These are phyloP conservation scores for Calonectria multiphialidica DNA, from an alignment of 2,329 filamentous ascomycete species.

Conservation along the genomic window DNA sequence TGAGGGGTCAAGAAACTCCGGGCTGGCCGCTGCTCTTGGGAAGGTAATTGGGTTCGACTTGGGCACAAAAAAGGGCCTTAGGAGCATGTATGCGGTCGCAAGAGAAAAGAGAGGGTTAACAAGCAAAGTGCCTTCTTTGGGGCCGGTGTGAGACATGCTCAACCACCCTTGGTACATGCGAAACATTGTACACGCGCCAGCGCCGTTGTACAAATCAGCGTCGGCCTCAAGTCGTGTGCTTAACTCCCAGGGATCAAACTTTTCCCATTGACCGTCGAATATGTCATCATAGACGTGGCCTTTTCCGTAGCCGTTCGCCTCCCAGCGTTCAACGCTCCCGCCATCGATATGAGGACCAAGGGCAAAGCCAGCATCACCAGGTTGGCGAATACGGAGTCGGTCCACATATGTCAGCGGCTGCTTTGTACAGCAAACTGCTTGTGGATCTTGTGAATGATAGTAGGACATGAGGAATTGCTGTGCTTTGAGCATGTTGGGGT, in stretches of 20 bases:
- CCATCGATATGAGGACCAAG: conserved; percentile 81
- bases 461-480: conserved; percentile 24
- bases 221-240: conserved; percentile 75
- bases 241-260: conserved; percentile 86
- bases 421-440: background rate
- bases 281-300: conserved; percentile 81
- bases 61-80: conserved; percentile 85
- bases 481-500: conserved; percentile 24
- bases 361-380: conserved; percentile 77
- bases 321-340: conserved; percentile 82
- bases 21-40: conserved; percentile 39
- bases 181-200: conserved; percentile 86
- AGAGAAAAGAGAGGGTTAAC: conserved; percentile 84
- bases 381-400: conserved; percentile 77
- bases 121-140: conserved; percentile 81
- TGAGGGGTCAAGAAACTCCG: conserved; percentile 57
- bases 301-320: conserved; percentile 73
- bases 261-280: conserved; percentile 81
- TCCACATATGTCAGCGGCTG: conserved; percentile 78
- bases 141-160: conserved; percentile 77
- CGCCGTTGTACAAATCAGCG: conserved; percentile 82
- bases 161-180: conserved; percentile 94
- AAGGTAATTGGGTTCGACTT: background rate
- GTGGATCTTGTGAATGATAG: conserved; percentile 1
- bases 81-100: conserved; percentile 82